phyloP scores from a whole-genome alignment of 192 early-diverging fungal species.

The Coemansia sp. region DNA sequence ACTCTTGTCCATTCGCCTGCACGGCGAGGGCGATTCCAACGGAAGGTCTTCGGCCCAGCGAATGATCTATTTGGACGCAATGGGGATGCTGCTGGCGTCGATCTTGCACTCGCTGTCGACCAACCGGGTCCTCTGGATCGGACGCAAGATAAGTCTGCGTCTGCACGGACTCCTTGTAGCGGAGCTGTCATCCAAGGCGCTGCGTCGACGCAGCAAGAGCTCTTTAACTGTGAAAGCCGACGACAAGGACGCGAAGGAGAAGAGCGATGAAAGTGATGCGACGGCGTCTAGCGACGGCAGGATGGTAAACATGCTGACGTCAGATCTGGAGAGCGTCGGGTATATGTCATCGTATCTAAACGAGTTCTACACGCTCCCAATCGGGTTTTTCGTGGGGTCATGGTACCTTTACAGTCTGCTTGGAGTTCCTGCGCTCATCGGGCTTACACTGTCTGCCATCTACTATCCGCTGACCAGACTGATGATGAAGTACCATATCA shows the following conservation, averaged over 20 bases:
- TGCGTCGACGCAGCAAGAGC: conserved; percentile 60
- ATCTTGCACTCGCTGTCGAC: conserved; percentile 51
- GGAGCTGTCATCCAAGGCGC: conserved; percentile 67
- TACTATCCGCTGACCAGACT: conserved; percentile 61
- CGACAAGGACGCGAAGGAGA: conserved; percentile 12
- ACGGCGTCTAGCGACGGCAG: conserved; percentile 58
- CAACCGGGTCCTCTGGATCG: conserved; percentile 68
- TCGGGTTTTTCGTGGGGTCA: conserved; percentile 67
- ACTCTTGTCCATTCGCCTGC: conserved; percentile 56
- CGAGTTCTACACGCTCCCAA: conserved; percentile 64
- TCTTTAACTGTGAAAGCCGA: conserved; percentile 19
- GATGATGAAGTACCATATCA: conserved; percentile 57
- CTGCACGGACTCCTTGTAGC: conserved; percentile 62
- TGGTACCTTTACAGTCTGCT: conserved; percentile 72
- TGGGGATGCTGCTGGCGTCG: conserved; percentile 61
- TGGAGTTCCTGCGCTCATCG: conserved; percentile 80
- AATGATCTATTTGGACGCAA: conserved; percentile 55
- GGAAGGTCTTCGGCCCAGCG: conserved; percentile 2
- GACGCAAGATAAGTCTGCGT: conserved; percentile 64
- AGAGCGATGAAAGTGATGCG: conserved; percentile 25
- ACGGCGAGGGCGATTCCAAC: neutral
- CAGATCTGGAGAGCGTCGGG: conserved; percentile 68
- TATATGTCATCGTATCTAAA: conserved; percentile 59
- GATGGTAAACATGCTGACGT: conserved; percentile 70
- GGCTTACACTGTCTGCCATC: conserved; percentile 65